A percentile compares a stretch with the other conserved stretches of the same genome.
phyloP scores from a whole-genome alignment of 257 asterid genomes.

The Gentiana macrophylla region DNA sequence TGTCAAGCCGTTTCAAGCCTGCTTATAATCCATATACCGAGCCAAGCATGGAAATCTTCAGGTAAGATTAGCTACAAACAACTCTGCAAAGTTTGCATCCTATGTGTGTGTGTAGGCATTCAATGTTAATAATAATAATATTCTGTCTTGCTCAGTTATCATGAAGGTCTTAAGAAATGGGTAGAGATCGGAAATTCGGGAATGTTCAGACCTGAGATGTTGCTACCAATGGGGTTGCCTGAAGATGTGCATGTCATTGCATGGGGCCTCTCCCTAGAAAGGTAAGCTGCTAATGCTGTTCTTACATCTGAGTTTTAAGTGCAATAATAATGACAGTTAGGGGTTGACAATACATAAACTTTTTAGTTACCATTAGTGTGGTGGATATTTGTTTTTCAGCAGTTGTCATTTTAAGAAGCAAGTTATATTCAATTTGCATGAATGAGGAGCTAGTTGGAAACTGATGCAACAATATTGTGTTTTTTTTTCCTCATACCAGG shows the following conservation, averaged over 20 bases:
- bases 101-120: no score
- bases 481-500: slow-evolving; percentile 24
- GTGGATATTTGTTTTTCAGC: not conserved
- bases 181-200: slow-evolving; percentile 98
- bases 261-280: slow-evolving; percentile 99
- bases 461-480: not conserved
- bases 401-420: not conserved
- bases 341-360: no score
- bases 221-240: slow-evolving; percentile 95
- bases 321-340: no score
- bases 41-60: slow-evolving; percentile 99
- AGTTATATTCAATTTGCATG: no score
- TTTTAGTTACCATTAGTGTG: not conserved
- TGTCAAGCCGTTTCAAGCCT: slow-evolving; percentile 91
- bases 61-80: slow-evolving; percentile 38
- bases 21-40: slow-evolving; percentile 96
- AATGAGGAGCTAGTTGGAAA: not conserved
- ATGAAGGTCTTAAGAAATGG: slow-evolving; percentile 92
- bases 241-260: slow-evolving; percentile 95
- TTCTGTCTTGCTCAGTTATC: slow-evolving; percentile 46
- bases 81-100: no score
- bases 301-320: no score
- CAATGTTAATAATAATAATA: not conserved
- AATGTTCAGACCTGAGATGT: slow-evolving; percentile 98
- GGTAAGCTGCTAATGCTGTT: slow-evolving; percentile 27